Conservation (phyloP, 1,284 basidiomycete species). For the Porogramme epimiltina region DNA sequence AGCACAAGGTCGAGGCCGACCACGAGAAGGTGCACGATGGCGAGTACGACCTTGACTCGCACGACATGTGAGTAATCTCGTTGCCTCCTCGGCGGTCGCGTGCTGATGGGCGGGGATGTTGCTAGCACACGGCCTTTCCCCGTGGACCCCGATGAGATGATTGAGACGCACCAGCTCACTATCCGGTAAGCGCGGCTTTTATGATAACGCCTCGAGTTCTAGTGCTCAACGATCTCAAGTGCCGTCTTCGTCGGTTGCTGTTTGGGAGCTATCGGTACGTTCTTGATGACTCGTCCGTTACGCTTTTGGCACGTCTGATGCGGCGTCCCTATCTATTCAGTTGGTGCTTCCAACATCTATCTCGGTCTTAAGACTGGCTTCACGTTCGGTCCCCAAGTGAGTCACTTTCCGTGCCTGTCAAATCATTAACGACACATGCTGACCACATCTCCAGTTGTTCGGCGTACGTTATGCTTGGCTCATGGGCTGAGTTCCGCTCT, state of each 20-base stretch:
- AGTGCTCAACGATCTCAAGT: constrained; percentile 27
- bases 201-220: background rate
- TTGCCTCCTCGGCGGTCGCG: background rate
- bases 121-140: constrained; percentile 46
- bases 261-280: constrained; percentile 16
- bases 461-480: constrained; percentile 33
- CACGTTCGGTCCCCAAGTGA: constrained; percentile 59
- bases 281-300: background rate
- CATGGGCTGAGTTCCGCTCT: background rate
- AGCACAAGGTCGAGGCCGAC: background rate
- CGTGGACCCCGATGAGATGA: constrained; percentile 47
- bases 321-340: too few species aligned
- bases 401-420: background rate
- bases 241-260: constrained; percentile 60
- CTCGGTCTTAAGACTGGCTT: constrained; percentile 72
- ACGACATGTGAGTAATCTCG: constrained; percentile 15
- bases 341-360: constrained; percentile 44
- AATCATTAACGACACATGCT: background rate
- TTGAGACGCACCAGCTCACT: constrained; percentile 59
- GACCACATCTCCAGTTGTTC: constrained; percentile 41
- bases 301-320: background rate
- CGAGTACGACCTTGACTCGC: constrained; percentile 5
- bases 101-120: background rate
- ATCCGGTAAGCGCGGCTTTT: constrained; percentile 35
- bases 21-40: constrained; percentile 1